Evolutionary conservation across 2,329 filamentous ascomycete genomes (phyloP), one percentile per base, ranked within the genome.

Genomic region (Hymenoscyphus repandus): DNA sequence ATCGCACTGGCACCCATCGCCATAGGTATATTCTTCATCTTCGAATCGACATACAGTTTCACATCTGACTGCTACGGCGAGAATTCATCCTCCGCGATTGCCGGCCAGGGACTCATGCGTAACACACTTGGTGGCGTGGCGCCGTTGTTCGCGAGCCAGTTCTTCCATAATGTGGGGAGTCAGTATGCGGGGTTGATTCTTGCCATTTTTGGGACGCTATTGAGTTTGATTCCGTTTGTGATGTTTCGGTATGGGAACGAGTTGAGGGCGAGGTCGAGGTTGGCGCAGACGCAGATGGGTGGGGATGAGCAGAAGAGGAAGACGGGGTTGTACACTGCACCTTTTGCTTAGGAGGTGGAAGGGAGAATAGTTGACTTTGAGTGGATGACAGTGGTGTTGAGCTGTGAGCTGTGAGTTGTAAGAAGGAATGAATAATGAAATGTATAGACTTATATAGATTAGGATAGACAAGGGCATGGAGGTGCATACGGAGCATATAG

Each of bases 21-120:
- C 0, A 69, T 91, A 4, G 85, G 90, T 36, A 93, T 96, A 57
- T 91, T 88, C 67, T 84, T 82, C 41, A 82, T 96, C 31, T 93
- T 92, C 64, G 76, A 96, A 1, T 84, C 89, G 2, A 87, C 89
- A 0, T 95, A 95, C 71, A 95, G 95, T 66, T 96, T 93, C 61
- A 76, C 95, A 1, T 89, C 90, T 20, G 90, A 96, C 64, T 85
- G 84, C 2, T 96, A 95, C 66, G 85, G 90, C 62, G 75, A 79
- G 6, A 95, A 91, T 60, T 89, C 90, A 0, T 90, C 85, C 27
- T 92, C 87, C 1, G 90, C 90, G 0, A 73, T 95, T 11, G 90
- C 90, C 0, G 88, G 89, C 1, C 89, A 95, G 70, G 86, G 82
- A 17, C 90, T 88, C 64, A 91, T 87, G 62, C 79, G 90, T 9